A percentile compares a stretch with the other conserved stretches of the same genome.
Evolutionary conservation across 768 basidiomycete genomes (phyloP).

Genomic region (Candolleomyces eurysporus): DNA sequence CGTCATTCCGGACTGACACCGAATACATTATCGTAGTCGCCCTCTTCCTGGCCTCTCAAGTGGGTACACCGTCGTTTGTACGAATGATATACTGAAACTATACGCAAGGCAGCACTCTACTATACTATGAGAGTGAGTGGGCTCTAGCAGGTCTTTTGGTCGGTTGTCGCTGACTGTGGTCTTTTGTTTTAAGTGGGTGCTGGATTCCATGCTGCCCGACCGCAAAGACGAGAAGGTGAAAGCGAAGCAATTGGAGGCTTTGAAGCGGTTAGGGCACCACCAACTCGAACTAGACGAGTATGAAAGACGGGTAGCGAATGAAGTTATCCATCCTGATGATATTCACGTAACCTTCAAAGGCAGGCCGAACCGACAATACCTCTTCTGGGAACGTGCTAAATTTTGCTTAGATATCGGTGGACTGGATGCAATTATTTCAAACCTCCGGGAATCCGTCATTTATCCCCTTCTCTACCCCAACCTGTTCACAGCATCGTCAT

Average conservation of each 20-base stretch:
- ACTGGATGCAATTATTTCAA: constrained; percentile 84
- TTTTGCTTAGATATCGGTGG: constrained; percentile 76
- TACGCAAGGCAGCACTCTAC: constrained; percentile 69
- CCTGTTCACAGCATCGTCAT: constrained; percentile 78
- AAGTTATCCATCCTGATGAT: constrained; percentile 91
- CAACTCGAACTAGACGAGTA: constrained; percentile 85
- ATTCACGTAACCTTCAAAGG: constrained; percentile 76
- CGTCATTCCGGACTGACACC: constrained; percentile 17
- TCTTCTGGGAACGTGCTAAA: constrained; percentile 9
- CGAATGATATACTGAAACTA: constrained; percentile 17
- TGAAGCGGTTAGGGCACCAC: constrained; percentile 69
- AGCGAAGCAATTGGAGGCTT: constrained; percentile 65
- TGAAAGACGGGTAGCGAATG: constrained; percentile 88
- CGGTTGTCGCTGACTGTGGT: neutral
- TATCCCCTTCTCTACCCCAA: constrained; percentile 90
- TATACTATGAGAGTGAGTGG: constrained; percentile 67
- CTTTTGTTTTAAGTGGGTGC: constrained; percentile 54
- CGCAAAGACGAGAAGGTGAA: constrained; percentile 63
- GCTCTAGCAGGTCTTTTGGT: neutral
- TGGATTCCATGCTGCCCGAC: constrained; percentile 50
- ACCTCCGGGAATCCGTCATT: constrained; percentile 92
- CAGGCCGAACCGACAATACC: constrained; percentile 25
- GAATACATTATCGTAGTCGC: constrained; percentile 37
- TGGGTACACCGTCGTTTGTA: constrained; percentile 24
- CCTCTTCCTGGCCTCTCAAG: constrained; percentile 49